phyloP scores from a whole-genome alignment of 768 basidiomycete genomes.

The Lentinus tigrinus region DNA sequence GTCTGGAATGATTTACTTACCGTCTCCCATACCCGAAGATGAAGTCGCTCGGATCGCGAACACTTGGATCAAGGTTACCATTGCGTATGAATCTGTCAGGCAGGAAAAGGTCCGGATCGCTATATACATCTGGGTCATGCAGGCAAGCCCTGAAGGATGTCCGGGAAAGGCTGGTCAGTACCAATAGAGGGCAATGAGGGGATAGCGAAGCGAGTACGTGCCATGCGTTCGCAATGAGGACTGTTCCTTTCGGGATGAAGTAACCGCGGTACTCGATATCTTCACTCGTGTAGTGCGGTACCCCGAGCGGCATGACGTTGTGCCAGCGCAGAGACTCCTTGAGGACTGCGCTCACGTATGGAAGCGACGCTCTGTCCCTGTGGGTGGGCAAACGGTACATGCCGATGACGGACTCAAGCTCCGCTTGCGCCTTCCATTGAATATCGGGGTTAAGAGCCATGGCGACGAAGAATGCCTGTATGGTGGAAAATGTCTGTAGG shows the following conservation, averaged over 20 bases:
- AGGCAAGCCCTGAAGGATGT: constrained; percentile 47
- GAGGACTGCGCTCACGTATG: constrained; percentile 9
- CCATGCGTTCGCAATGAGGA: constrained; percentile 25
- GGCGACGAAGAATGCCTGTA: constrained; percentile 28
- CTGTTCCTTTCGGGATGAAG: constrained; percentile 24
- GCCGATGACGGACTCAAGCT: constrained; percentile 14
- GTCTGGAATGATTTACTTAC: neutral
- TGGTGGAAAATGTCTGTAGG: constrained; percentile 20
- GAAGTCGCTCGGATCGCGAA: constrained; percentile 6
- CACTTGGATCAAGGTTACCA: constrained; percentile 66
- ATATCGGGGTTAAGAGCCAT: constrained; percentile 26
- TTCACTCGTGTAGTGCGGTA: constrained; percentile 28
- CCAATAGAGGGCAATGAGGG: too few relatives aligned
- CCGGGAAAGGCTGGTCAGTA: neutral
- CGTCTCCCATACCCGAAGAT: constrained; percentile 27
- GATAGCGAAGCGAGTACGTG: neutral
- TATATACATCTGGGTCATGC: constrained; percentile 85
- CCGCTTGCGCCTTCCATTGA: constrained; percentile 14
- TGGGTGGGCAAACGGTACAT: constrained; percentile 5
- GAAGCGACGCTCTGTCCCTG: constrained; percentile 1
- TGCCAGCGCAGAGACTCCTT: constrained; percentile 16
- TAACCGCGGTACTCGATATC: constrained; percentile 25
- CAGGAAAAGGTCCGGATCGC: constrained; percentile 74
- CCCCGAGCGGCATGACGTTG: neutral
- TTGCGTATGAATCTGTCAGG: constrained; percentile 69